Evolutionary conservation across 148 eudicot species (phyloP).

Genomic region (Fallopia convolvulus): DNA sequence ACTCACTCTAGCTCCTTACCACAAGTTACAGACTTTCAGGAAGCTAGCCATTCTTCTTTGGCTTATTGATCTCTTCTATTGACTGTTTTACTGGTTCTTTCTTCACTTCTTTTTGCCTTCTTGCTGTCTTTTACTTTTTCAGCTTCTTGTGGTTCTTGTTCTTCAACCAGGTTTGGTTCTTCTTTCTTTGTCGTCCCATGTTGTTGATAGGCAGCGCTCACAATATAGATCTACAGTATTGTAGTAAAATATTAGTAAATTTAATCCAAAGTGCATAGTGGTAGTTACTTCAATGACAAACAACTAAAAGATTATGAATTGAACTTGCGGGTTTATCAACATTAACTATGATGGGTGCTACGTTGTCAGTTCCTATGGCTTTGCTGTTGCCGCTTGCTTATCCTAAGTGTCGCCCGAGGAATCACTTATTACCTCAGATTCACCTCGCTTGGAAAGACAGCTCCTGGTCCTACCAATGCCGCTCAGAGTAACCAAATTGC

Average conservation of each 20-base stretch:
- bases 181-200: background rate
- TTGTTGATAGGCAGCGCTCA: background rate
- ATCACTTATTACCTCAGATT: background rate
- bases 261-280: background rate
- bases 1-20: background rate
- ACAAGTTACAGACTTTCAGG: background rate
- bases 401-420: background rate
- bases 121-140: background rate
- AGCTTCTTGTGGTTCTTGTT: background rate
- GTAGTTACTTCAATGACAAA: too few species aligned
- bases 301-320: too few species aligned
- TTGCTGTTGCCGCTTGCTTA: too few species aligned
- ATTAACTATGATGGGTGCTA: too few species aligned
- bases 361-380: too few species aligned
- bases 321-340: too few species aligned
- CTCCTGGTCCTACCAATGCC: constrained; percentile 14
- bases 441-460: background rate
- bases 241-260: background rate
- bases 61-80: background rate
- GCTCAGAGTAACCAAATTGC: constrained; percentile 52
- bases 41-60: background rate
- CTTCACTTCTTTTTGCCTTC: background rate
- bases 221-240: constrained; percentile 8
- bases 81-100: background rate
- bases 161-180: background rate